Percentiles rank a stretch among this genome's conserved stretches.
These are phyloP conservation scores for Aspergillus tamarii DNA, from an alignment of 2,329 filamentous ascomycete species.

Conservation along the genomic window DNA sequence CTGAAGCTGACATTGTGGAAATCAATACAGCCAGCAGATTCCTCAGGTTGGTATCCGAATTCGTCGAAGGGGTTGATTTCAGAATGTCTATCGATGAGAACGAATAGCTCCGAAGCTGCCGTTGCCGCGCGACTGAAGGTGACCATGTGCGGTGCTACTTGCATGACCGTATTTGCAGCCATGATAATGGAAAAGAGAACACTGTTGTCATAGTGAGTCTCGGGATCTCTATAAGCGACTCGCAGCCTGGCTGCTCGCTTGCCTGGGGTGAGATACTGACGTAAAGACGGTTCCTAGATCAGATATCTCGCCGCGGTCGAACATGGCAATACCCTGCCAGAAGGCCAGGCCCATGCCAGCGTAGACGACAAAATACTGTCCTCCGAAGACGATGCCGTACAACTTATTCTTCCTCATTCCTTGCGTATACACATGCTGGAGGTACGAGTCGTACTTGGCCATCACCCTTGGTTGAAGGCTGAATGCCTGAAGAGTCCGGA, in stretches of 20 bases:
- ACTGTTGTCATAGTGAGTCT: neutral
- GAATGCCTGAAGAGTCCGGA: constrained; percentile 28
- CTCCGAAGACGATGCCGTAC: constrained; percentile 24
- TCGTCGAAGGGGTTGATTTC: constrained; percentile 32
- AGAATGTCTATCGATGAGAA: constrained; percentile 37
- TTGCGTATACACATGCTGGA: constrained; percentile 15
- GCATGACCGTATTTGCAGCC: constrained; percentile 37
- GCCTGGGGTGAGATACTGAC: constrained; percentile 1
- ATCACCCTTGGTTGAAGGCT: constrained; percentile 21
- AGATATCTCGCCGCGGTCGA: constrained; percentile 29
- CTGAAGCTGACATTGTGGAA: constrained; percentile 37
- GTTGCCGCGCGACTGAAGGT: constrained; percentile 45
- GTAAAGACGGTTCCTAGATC: constrained; percentile 32
- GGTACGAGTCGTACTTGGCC: constrained; percentile 22
- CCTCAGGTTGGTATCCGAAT: constrained; percentile 14
- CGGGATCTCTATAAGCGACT: neutral
- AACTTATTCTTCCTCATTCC: constrained; percentile 23
- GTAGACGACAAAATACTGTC: constrained; percentile 19
- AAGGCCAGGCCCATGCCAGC: constrained; percentile 54
- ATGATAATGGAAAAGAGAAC: constrained; percentile 34
- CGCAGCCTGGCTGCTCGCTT: too few relatives aligned
- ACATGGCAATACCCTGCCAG: constrained; percentile 39
- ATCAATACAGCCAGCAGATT: constrained; percentile 19
- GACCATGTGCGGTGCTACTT: constrained; percentile 39
- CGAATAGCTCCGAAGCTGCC: constrained; percentile 45